Evolutionary conservation across 352 stramenopile genomes (phyloP), one percentile per base, ranked within the genome.

Genomic region (Phytopythium mirpurense): DNA sequence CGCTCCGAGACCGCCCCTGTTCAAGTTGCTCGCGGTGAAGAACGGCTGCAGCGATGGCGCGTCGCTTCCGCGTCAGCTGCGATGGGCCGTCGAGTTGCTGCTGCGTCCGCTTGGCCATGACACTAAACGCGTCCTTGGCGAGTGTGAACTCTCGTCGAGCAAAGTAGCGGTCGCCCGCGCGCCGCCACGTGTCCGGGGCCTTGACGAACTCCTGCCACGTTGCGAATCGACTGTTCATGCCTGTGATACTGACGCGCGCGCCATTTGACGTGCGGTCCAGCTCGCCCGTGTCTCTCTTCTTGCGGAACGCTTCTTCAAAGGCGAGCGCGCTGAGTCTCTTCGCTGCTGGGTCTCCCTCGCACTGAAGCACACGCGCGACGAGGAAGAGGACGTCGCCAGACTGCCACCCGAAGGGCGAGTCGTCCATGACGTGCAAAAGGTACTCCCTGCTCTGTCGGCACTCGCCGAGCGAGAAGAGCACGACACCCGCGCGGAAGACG

Each of bases 361-460:
- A 51, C 18, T 87, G 68, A 56, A 88, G 69, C 9, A 86, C 66
- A 32, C 80, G 59, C 35, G 73, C 80, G 15, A 77, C 66, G 38
- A 90, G 56, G 56, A 88, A 81, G 12, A 86, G 54, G 14, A 88
- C 59, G 14, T 90, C 80, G n/a, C 61, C 37, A 2, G 69, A 23
- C 29, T 72, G 44, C 74, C 73, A 90, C 11, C 60, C 73, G 31
- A 82, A 76, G 12, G 77, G 75, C 8, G 45, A 31, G 16, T 63
- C 57, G 12, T 90, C 80, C 24, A 88, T 57, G 1, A 81, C 67
- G 29, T 90, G 75, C 5, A 90, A 29, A 21, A 88, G 34, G 27
- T 90, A 90, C 45, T 90, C 80, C 5, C 76, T 69, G 35, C 74
- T 82, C 49, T 90, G 80, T 7, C 67, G 71, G 38, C 74, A 86